Evolutionary conservation across 1,284 basidiomycete genomes (phyloP).

Genomic region (Heliocybe sulcata): DNA sequence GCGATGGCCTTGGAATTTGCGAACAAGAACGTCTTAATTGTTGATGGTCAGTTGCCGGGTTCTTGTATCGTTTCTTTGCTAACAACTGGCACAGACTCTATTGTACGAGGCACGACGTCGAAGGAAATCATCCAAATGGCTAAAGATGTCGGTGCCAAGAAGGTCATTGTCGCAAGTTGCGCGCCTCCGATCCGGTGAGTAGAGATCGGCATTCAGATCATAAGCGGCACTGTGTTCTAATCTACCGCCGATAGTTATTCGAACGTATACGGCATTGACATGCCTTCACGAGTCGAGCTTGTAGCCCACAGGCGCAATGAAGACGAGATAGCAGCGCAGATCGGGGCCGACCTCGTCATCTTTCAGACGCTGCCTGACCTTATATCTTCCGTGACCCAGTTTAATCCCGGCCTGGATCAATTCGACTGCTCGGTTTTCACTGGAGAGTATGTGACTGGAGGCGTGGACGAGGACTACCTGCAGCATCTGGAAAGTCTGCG

Average conservation of each 20-base stretch:
- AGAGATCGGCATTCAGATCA: no score
- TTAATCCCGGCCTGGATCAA: constrained; percentile 73
- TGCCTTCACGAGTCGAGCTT: constrained; percentile 93
- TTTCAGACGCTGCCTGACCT: constrained; percentile 96
- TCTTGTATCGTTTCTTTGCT: background rate
- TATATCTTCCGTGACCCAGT: constrained; percentile 78
- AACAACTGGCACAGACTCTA: constrained; percentile 65
- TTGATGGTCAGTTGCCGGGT: constrained; percentile 65
- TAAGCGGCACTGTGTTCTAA: no score
- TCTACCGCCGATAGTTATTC: constrained; percentile 69
- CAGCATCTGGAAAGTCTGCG: constrained; percentile 70
- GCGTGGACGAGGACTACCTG: constrained; percentile 87
- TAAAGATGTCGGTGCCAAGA: constrained; percentile 97
- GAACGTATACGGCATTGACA: constrained; percentile 99
- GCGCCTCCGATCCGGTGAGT: constrained; percentile 87
- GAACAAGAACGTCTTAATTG: constrained; percentile 89
- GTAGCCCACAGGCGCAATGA: constrained; percentile 84
- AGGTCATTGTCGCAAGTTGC: constrained; percentile 95
- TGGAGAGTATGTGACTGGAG: constrained; percentile 94
- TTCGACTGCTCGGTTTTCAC: constrained; percentile 99
- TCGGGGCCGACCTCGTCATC: constrained; percentile 95
- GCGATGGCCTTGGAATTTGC: constrained; percentile 99
- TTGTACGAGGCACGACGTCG: constrained; percentile 97
- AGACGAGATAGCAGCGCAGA: constrained; percentile 73
- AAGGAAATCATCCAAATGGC: constrained; percentile 99